These are phyloP conservation scores for Mycena capillaripes DNA, from an alignment of 768 basidiomycete species.

Conservation along the genomic window DNA sequence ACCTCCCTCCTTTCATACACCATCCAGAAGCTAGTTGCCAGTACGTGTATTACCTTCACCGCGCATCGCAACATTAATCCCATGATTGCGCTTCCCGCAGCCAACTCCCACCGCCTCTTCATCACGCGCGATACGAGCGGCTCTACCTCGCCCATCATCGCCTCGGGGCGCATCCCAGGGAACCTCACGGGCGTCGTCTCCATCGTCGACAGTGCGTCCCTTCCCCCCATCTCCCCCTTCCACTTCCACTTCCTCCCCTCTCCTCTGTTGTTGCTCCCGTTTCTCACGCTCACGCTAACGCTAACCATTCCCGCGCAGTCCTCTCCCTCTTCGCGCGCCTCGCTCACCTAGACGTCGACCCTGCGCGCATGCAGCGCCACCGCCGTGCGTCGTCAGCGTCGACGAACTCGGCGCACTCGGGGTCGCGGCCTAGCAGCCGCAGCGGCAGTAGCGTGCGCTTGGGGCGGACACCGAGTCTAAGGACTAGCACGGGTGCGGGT, in stretches of 20 bases:
- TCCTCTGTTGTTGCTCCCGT: too few relatives aligned
- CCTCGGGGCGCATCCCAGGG: conserved; percentile 54
- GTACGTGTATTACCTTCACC: conserved; percentile 58
- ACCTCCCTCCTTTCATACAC: conserved; percentile 76
- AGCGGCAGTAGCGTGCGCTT: conserved; percentile 25
- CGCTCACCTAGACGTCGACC: conserved; percentile 84
- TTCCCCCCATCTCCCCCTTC: not conserved
- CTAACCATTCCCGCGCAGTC: conserved; percentile 49
- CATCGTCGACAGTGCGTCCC: conserved; percentile 79
- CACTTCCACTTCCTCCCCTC: not conserved
- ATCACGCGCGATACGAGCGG: conserved; percentile 73
- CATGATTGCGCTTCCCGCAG: too few relatives aligned
- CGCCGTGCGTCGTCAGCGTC: conserved; percentile 84
- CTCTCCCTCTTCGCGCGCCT: conserved; percentile 84
- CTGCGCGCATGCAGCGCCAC: conserved; percentile 83
- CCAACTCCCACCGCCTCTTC: conserved; percentile 85
- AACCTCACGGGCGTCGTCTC: conserved; percentile 84
- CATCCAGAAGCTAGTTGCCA: conserved; percentile 86
- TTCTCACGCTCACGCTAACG: too few relatives aligned
- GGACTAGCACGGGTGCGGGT: too few relatives aligned
- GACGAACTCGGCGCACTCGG: conserved; percentile 65
- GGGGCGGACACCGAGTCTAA: conserved; percentile 29
- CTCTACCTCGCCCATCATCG: conserved; percentile 63
- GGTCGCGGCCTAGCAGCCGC: conserved; percentile 55
- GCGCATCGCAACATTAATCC: not conserved